Evolutionary conservation across 2,329 filamentous ascomycete species (phyloP), one percentile per base, ranked within the genome.

Genomic region (Pseudogymnoascus sp.): DNA sequence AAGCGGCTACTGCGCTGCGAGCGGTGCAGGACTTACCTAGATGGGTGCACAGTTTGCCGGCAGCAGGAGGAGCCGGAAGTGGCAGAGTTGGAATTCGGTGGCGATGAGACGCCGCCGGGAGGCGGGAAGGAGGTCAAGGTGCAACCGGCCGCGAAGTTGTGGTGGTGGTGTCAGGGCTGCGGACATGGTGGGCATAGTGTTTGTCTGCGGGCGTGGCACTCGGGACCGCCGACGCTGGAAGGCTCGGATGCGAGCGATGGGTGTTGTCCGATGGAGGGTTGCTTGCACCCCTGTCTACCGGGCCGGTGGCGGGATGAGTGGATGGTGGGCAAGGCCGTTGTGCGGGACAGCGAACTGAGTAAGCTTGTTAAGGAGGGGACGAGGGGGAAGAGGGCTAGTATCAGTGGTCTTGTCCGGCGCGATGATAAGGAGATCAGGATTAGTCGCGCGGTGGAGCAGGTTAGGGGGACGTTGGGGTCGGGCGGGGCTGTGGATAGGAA

Each of bases 161-260:
- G 85, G 85, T 87, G 83, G 82, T 84, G 83, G 68, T 88, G 85
- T 64, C 80, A 82, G 1, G 82, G 81, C 11, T 88, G 85, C 68
- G 79, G 79, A 1, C 85, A 88, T 67, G 85, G 85, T 28, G 85
- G 85, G 0, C 85, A 88, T 70, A 78, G 81, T 0, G 79, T 79
- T 0, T 88, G 85, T 64, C 76, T 88, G 1, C 78, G 81, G 62
- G 77, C 77, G 1, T 88, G 85, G 85, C 84, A 87, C 70, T 76
- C 76, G 0, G 67, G 65, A 6, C 64, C 65, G 2, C 33, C 59
- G 35, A 42, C 35, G 4, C 33, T 38, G 12, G 65, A 69, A 53
- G 74, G 70, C 1, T 71, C 71, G 1, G 75, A 76, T 16, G 73
- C 75, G 7, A 77, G 66, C 33, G 82, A 80, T 59, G 85, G 85